A percentile compares a stretch with the other conserved stretches of the same genome.
phyloP scores from a whole-genome alignment of 805 yeast genomes.

The Saccharomycopsis selenospora region DNA sequence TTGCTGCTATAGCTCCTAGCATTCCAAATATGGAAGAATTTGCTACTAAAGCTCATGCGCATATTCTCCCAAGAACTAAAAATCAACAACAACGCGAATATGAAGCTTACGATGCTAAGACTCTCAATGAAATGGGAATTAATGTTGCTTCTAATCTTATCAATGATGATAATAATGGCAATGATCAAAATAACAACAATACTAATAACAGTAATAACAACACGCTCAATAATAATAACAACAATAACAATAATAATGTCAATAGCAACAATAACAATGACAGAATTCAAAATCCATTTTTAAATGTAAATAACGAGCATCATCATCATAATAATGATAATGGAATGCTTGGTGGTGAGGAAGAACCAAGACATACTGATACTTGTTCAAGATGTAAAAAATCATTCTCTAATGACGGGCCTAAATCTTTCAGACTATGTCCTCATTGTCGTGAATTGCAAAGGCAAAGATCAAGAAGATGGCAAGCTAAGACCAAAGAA shows the following conservation, averaged over 20 bases:
- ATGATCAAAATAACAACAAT: neutral
- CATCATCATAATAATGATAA: neutral
- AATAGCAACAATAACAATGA: slow-evolving; percentile 5
- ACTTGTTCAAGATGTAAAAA: slow-evolving; percentile 56
- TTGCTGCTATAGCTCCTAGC: slow-evolving; percentile 23
- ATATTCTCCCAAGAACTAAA: slow-evolving; percentile 39
- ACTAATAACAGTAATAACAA: neutral
- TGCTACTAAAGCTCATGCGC: slow-evolving; percentile 51
- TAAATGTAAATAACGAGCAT: neutral
- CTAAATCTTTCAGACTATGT: slow-evolving; percentile 48
- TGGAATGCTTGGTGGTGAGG: neutral
- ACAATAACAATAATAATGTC: neutral
- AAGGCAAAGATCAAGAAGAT: slow-evolving; percentile 52
- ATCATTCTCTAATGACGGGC: slow-evolving; percentile 40
- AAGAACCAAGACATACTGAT: slow-evolving; percentile 9
- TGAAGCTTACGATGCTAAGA: neutral
- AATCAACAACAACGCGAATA: slow-evolving; percentile 6
- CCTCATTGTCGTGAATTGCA: slow-evolving; percentile 60
- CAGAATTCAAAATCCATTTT: slow-evolving; percentile 3
- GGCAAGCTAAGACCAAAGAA: slow-evolving; percentile 56
- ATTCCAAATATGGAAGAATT: slow-evolving; percentile 47
- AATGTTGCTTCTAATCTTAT: neutral
- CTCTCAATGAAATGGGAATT: neutral
- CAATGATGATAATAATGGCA: neutral
- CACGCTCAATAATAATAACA: neutral